Base-by-base conservation (phyloP, 2,329 filamentous ascomycete species). In the Anthostomella pinea region DNA sequence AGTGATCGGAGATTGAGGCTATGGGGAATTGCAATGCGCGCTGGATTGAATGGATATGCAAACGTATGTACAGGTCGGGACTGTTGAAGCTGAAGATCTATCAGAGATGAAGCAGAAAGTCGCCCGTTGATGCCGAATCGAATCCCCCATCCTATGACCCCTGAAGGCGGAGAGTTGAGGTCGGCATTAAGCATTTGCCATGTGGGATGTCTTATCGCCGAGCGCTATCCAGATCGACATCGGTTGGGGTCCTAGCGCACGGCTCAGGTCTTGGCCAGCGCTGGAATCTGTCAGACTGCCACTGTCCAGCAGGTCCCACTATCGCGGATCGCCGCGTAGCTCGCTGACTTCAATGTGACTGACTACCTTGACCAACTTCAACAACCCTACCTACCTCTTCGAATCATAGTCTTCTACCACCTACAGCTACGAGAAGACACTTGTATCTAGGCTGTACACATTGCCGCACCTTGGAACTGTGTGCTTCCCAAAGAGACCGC, bases 141-240 rank as follows among this genome's bases (percentile, higher is more conserved):
- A n/a, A n/a, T n/a, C n/a, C n/a, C n/a, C n/a, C n/a, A n/a, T n/a
- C n/a, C n/a, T n/a, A n/a, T n/a, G 34, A 31, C 41, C 45, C 45
- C 38, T 39, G 37, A 42, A 41, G 37, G 15, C 31, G 36, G 36
- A 45, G 27, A 13, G 17, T 30, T 30, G 27, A 30, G 4, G 11
- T 30, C 21, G 14, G 13, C 23, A 26, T 6, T 8, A 17, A 11
- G 19, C 13, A 31, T n/a, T n/a, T n/a, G n/a, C n/a, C n/a, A n/a
- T n/a, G n/a, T n/a, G n/a, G n/a, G n/a, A n/a, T n/a, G n/a, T n/a
- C n/a, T n/a, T n/a, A n/a, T n/a, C n/a, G n/a, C n/a, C n/a, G n/a
- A n/a, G n/a, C 17, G 18, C 30, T 19, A 14, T 8, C 9, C 6
- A 21, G 15, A 14, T 26, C n/a, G 21, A 30, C 28, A 13, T 30